Base-by-base conservation (phyloP, 192 early-diverging fungal species). In the Backusella tuberculispora region DNA sequence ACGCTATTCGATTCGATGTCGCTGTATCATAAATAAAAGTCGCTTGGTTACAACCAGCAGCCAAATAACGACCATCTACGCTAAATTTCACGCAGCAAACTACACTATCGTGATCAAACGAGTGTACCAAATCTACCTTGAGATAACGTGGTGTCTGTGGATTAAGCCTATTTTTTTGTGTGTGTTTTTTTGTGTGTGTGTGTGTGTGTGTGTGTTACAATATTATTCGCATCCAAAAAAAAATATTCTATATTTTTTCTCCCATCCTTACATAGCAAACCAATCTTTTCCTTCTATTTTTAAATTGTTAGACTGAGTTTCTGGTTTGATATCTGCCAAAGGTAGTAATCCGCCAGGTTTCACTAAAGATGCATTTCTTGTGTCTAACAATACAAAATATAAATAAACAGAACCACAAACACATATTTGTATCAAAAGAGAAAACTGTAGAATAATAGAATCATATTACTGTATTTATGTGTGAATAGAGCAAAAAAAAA, bases 11-110 rank as follows among this genome's bases (percentile, higher is more conserved):
- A 60, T 85, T 80, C 17, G 94, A 95, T 8, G 90, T 92, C 1
- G 41, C 63, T 17, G 41, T 90, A 80, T 96, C 96, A 84, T 91
- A 98, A 48, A 99, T 92, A 76, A 93, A 91, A 13, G 97, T 93
- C 43, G 87, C 88, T 37, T 90, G 91, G 83, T 98, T 99, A 85
- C 95, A 97, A 15, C 98, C 98, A 4, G 97, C 96, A 46, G 97
- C 98, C 47, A 99, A 88, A 70, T 90, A 92, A 78, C 91, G 92
- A 60, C 98, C 98, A 82, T 98, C 95, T 26, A 90, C 86, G 71
- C 95, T 97, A 74, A 99, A 99, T 73, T 95, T 94, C 44, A 98
- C 96, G 80, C 96, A 99, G 83, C 98, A 99, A 9, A 99, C 98
- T 10, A 99, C 98, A 79, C 94, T 95, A 1, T 74, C 72, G 56